These are phyloP conservation scores for Prunella vulgaris DNA, from an alignment of 257 asterid genomes.

Conservation along the genomic window DNA sequence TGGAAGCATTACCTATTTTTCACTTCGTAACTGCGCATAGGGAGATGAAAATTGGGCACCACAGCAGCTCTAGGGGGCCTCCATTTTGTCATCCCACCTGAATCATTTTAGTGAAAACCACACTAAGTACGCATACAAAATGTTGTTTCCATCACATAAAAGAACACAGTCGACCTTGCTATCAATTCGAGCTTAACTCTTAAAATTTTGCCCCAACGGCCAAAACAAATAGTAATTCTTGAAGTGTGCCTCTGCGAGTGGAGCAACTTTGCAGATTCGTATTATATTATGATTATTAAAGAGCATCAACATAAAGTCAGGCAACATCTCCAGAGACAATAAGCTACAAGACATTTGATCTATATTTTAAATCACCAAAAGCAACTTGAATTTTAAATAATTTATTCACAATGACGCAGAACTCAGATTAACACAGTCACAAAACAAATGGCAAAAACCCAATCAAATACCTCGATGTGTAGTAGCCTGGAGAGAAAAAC, in stretches of 20 bases:
- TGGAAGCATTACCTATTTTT: conserved; percentile 55
- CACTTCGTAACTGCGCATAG: conserved; percentile 86
- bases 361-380: background rate
- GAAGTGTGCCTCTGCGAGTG: background rate
- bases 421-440: background rate
- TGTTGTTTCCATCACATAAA: background rate
- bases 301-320: background rate
- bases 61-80: conserved; percentile 69
- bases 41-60: conserved; percentile 69
- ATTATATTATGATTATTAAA: background rate
- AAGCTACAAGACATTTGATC: background rate
- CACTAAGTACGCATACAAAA: conserved; percentile 7
- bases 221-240: background rate
- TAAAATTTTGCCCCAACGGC: background rate
- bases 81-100: conserved; percentile 57
- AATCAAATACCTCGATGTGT: conserved; percentile 30
- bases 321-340: background rate
- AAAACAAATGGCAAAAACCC: background rate
- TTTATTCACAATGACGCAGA: background rate
- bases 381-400: background rate
- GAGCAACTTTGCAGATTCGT: background rate
- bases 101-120: conserved; percentile 20
- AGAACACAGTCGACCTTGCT: background rate
- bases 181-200: background rate
- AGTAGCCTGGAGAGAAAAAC: conserved; percentile 33